Percentiles rank a stretch among this genome's conserved stretches.
phyloP scores from a whole-genome alignment of 2,329 filamentous ascomycete genomes.

The Byssothecium circinans region DNA sequence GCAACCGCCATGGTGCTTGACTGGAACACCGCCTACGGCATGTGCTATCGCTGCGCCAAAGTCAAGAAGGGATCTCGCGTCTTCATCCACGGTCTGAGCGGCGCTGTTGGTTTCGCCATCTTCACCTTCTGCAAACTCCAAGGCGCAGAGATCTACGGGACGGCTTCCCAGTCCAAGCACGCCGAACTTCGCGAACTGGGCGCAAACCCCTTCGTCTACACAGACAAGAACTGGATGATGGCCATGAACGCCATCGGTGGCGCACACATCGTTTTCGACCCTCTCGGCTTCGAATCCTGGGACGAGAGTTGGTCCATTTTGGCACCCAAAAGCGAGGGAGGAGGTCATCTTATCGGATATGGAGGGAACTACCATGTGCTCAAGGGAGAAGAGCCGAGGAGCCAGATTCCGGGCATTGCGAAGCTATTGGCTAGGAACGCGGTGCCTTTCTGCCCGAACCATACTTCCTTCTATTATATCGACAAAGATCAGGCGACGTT shows the following conservation, averaged over 20 bases:
- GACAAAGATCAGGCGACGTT: constrained; percentile 26
- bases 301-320: constrained; percentile 55
- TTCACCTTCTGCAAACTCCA: constrained; percentile 47
- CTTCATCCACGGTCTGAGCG: constrained; percentile 56
- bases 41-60: constrained; percentile 39
- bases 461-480: constrained; percentile 33
- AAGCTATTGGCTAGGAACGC: constrained; percentile 29
- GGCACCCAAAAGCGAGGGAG: constrained; percentile 27
- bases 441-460: constrained; percentile 26
- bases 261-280: constrained; percentile 53
- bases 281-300: constrained; percentile 55
- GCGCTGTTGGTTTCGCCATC: constrained; percentile 52
- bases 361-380: constrained; percentile 29
- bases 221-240: constrained; percentile 53
- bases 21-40: constrained; percentile 46
- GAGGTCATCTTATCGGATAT: constrained; percentile 38
- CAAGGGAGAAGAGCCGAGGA: constrained; percentile 22
- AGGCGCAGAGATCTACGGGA: constrained; percentile 55
- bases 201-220: constrained; percentile 51
- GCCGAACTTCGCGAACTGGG: constrained; percentile 43
- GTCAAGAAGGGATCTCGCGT: constrained; percentile 51
- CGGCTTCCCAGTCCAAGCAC: constrained; percentile 53
- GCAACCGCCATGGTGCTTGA: constrained; percentile 49
- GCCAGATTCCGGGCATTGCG: constrained; percentile 16
- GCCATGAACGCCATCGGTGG: constrained; percentile 52